These are phyloP conservation scores for Hemisphaericaspora lyxosophila DNA, from an alignment of 1,139 yeast species.

Conservation along the genomic window DNA sequence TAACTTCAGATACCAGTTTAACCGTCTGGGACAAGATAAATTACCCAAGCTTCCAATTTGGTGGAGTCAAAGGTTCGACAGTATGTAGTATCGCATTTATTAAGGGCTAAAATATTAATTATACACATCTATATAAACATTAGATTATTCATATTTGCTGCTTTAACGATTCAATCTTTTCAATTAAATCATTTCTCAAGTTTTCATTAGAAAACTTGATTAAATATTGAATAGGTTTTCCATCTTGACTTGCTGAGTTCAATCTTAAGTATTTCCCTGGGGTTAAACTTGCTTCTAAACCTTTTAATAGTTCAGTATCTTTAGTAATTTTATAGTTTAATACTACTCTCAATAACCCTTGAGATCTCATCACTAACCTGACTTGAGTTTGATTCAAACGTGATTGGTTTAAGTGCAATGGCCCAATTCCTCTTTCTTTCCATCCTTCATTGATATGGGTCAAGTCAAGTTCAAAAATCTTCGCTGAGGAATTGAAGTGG, in stretches of 20 bases:
- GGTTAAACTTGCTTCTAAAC: constrained; percentile 79
- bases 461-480: constrained; percentile 74
- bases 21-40: constrained; percentile 60
- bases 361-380: constrained; percentile 86
- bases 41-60: constrained; percentile 84
- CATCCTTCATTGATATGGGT: constrained; percentile 71
- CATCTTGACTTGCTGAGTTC: constrained; percentile 49
- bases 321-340: constrained; percentile 68
- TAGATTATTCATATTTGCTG: constrained; percentile 6
- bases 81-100: constrained; percentile 83
- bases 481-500: constrained; percentile 68
- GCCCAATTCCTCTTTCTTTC: constrained; percentile 95
- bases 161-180: constrained; percentile 47
- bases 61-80: constrained; percentile 84
- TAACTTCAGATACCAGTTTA: constrained; percentile 41
- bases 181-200: constrained; percentile 58
- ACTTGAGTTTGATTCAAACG: constrained; percentile 29
- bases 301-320: constrained; percentile 62
- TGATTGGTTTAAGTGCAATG: constrained; percentile 73
- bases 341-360: constrained; percentile 79
- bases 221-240: constrained; percentile 78
- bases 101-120: constrained; percentile 22
- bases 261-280: constrained; percentile 80
- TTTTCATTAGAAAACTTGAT: constrained; percentile 66
- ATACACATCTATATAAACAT: not conserved